These are phyloP conservation scores for Cadophora luteo-olivacea DNA, from an alignment of 2,329 filamentous ascomycete genomes.

Conservation along the genomic window DNA sequence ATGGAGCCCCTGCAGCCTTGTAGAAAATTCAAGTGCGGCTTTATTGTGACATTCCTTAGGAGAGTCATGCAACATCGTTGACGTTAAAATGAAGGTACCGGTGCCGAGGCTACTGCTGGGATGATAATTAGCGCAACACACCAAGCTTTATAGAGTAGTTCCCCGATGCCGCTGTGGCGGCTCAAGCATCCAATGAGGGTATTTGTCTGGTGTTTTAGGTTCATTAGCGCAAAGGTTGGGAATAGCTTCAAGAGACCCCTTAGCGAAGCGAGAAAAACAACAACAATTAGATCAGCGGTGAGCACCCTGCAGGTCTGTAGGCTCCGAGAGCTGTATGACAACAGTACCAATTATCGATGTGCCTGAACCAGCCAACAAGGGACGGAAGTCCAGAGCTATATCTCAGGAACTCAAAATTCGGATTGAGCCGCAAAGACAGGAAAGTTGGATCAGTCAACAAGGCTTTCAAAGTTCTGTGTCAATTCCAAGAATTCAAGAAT, in stretches of 20 bases:
- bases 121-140: not conserved
- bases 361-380: not conserved
- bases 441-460: no score
- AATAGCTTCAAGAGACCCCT: not conserved
- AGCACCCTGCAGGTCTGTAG: no score
- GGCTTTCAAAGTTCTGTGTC: no score
- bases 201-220: not conserved
- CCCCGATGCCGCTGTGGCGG: not conserved
- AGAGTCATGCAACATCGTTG: not conserved
- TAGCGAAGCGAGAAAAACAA: not conserved
- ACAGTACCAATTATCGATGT: no score
- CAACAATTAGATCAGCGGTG: not conserved
- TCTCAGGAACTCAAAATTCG: no score
- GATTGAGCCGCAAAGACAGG: no score
- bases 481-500: no score
- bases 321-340: no score
- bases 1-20: not conserved
- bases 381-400: not conserved
- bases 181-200: not conserved
- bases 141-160: not conserved
- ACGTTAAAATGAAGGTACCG: not conserved
- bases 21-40: not conserved
- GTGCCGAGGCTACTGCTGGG: not conserved
- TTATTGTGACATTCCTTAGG: not conserved
- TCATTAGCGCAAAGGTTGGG: not conserved